phyloP scores from a whole-genome alignment of 2,329 filamentous ascomycete species.

The Hypoxylon sp. region DNA sequence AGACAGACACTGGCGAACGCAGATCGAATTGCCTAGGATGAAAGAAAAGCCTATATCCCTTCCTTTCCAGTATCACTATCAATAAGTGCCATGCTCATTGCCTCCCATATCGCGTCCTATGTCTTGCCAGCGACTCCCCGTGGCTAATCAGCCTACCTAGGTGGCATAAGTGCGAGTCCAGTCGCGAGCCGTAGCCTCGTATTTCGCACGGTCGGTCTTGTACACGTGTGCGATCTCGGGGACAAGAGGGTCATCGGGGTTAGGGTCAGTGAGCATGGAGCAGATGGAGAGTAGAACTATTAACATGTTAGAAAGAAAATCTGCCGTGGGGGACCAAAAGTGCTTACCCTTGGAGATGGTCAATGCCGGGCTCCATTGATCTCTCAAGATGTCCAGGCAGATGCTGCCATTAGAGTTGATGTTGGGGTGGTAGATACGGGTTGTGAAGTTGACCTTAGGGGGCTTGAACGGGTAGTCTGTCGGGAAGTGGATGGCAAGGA shows the following conservation, averaged over 20 bases:
- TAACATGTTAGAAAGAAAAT: conserved; percentile 24
- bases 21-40: conserved; percentile 48
- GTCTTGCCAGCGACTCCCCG: conserved; percentile 25
- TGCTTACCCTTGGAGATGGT: conserved; percentile 95
- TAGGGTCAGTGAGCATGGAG: conserved; percentile 99
- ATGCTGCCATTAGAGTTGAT: conserved; percentile 99
- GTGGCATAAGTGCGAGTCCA: conserved; percentile 99
- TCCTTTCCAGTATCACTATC: conserved; percentile 44
- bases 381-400: conserved; percentile 96
- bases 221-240: conserved; percentile 99
- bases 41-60: conserved; percentile 43
- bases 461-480: conserved; percentile 99
- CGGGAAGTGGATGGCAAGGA: conserved; percentile 98
- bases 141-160: conserved; percentile 68
- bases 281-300: conserved; percentile 97
- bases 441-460: conserved; percentile 99
- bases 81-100: conserved; percentile 41
- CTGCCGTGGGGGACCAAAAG: conserved; percentile 1
- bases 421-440: conserved; percentile 99
- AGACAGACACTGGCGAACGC: conserved; percentile 49
- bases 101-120: conserved; percentile 26
- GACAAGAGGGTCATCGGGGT: conserved; percentile 98
- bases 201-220: conserved; percentile 97
- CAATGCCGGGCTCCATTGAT: conserved; percentile 98
- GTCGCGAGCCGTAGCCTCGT: conserved; percentile 96